Conservation (phyloP, 768 basidiomycete genomes). For the Dictyophora rubrovolvata region DNA sequence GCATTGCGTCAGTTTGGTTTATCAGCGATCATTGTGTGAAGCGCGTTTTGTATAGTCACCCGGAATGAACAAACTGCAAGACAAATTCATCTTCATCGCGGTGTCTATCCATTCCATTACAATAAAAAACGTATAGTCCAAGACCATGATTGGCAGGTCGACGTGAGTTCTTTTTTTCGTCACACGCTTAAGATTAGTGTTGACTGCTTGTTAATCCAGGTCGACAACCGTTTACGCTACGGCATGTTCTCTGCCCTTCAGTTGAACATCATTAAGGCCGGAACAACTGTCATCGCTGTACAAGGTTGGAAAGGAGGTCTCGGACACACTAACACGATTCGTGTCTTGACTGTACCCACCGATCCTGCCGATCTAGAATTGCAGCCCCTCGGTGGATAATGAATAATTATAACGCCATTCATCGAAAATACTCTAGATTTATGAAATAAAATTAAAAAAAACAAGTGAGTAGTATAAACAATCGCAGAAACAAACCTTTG, state of each 20-base stretch:
- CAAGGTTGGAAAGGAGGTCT: slow-evolving; percentile 99
- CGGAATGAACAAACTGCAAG: slow-evolving; percentile 93
- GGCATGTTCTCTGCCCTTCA: slow-evolving; percentile 76
- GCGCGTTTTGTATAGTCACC: slow-evolving; percentile 51
- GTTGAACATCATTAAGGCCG: slow-evolving; percentile 80
- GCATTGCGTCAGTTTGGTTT: slow-evolving; percentile 16
- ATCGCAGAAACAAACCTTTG: background rate
- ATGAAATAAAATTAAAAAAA: background rate
- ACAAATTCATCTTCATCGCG: slow-evolving; percentile 94
- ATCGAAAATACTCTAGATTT: background rate
- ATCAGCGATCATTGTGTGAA: background rate
- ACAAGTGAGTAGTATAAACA: background rate
- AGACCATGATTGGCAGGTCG: slow-evolving; percentile 91
- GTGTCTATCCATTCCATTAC: slow-evolving; percentile 97
- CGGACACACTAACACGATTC: slow-evolving; percentile 88
- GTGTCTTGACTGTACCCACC: slow-evolving; percentile 75
- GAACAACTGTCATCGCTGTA: slow-evolving; percentile 84
- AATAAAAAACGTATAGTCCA: slow-evolving; percentile 85
- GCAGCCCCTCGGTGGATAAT: slow-evolving; percentile 41
- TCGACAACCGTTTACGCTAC: slow-evolving; percentile 83
- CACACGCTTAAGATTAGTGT: background rate
- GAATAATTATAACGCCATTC: background rate
- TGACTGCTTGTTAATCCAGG: slow-evolving; percentile 31
- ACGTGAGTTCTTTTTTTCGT: slow-evolving; percentile 46
- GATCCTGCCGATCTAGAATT: slow-evolving; percentile 68